Conservation (phyloP, 164 flowering plant species). For the Chloranthus sessilifolius region DNA sequence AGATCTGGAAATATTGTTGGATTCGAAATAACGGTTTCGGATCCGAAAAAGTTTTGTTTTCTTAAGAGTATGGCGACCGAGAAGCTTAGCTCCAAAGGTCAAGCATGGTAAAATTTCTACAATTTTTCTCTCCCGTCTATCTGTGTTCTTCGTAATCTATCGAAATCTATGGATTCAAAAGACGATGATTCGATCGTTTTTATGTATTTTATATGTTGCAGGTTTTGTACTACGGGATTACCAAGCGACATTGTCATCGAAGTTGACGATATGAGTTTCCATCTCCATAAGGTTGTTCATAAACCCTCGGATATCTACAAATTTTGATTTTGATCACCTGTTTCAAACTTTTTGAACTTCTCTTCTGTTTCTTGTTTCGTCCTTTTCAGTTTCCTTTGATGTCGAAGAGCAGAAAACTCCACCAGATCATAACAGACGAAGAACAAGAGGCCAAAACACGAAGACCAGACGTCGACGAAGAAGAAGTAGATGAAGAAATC, state of each 20-base stretch:
- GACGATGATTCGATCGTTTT: not conserved
- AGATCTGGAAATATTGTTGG: not conserved
- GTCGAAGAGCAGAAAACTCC: constrained; percentile 69
- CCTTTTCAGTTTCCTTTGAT: constrained; percentile 67
- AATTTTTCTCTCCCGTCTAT: not conserved
- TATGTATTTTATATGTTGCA: constrained; percentile 18
- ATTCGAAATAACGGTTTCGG: not conserved
- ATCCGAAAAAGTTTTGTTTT: too few relatives aligned
- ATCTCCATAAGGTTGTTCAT: constrained; percentile 70
- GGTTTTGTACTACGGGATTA: constrained; percentile 94
- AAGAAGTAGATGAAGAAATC: constrained; percentile 11
- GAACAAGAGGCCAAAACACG: constrained; percentile 26
- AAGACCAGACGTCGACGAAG: constrained; percentile 9
- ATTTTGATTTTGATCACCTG: not conserved
- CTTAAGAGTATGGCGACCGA: constrained; percentile 43
- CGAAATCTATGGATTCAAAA: not conserved
- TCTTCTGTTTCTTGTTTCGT: constrained; percentile 7
- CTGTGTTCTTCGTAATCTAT: not conserved
- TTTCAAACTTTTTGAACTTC: not conserved
- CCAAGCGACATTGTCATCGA: constrained; percentile 89
- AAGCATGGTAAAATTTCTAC: constrained; percentile 67
- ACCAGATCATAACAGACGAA: constrained; percentile 49
- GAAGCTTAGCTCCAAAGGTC: constrained; percentile 66
- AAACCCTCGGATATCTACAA: not conserved
- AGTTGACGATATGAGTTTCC: constrained; percentile 79